These are phyloP conservation scores for Leccinum variabile DNA, from an alignment of 1,284 basidiomycete genomes.

Conservation along the genomic window DNA sequence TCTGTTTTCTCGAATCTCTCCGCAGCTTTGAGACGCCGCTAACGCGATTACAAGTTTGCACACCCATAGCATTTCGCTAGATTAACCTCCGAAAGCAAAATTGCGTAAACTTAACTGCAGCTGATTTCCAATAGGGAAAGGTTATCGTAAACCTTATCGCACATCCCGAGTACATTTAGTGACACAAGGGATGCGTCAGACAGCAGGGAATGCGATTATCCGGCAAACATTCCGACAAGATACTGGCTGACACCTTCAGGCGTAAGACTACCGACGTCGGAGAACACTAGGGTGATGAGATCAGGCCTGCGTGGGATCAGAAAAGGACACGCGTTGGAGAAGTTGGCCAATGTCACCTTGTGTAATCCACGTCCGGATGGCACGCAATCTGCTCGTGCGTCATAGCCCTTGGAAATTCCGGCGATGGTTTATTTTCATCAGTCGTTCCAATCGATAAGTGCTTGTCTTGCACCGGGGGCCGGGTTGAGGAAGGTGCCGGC, in stretches of 20 bases:
- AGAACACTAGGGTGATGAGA: conserved; percentile 87
- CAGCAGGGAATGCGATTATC: conserved; percentile 38
- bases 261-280: conserved; percentile 89
- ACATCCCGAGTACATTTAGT: conserved; percentile 22
- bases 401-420: conserved; percentile 46
- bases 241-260: conserved; percentile 91
- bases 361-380: conserved; percentile 83
- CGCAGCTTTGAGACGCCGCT: conserved; percentile 16
- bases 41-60: conserved; percentile 7
- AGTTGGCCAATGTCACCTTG: conserved; percentile 51
- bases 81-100: conserved; percentile 18
- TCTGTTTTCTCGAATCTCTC: conserved; percentile 15
- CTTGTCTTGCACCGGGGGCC: conserved; percentile 18
- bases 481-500: conserved; percentile 32
- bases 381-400: conserved; percentile 71
- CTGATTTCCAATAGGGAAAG: conserved; percentile 32
- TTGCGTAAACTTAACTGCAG: conserved; percentile 14
- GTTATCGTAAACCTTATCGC: conserved; percentile 43
- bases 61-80: conserved; percentile 10
- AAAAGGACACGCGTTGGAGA: conserved; percentile 14
- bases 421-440: conserved; percentile 23
- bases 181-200: conserved; percentile 1
- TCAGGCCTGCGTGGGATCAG: conserved; percentile 61
- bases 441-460: conserved; percentile 14
- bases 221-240: conserved; percentile 87